Evolutionary conservation across 805 yeast species (phyloP), one percentile per base, ranked within the genome.

Genomic region (Lipomyces mesembrius): DNA sequence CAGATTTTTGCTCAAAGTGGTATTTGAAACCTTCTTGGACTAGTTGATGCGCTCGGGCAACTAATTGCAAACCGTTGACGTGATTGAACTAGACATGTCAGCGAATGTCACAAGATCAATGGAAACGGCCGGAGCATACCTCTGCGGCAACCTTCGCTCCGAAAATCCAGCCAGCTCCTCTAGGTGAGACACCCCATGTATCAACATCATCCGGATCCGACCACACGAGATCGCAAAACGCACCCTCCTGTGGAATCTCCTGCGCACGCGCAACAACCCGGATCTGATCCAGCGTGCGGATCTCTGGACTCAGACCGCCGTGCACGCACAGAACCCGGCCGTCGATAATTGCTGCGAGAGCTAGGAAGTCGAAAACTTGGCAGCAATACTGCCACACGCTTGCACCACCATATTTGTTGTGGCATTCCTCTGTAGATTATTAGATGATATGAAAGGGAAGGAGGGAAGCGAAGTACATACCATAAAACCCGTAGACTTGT

Each of bases 221-320:
- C 99, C 99, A 94, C 52, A 94, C 93, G 74, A 94, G 84, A 78
- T 94, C 99, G 76, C 98, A 95, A 78, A 94, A 94, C 2, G 98
- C 98, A 73, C 99, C 99, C 80, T 94, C 99, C 77, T 95, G 98
- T 2, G 99, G 99, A 59, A 94, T 97, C 79, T 94, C 98, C 79
- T 94, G 98, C 2, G 98, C 98, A 75, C 99, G 84, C 62, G 95
- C 89, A 65, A 94, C 82, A 22, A 94, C 98, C 74, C 98, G 83
- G 72, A 94, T 92, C 79, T 94, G 99, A 78, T 94, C 99, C 72
- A 94, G 83, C 97, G 95, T 93, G 77, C 98, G 86, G 70, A 94
- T 93, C 78, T 95, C 98, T 1, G 99, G 99, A 14, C 97, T 91
- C 64, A 94, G 83, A 5, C 99, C 99, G 66, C 99, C 99, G 78